These are phyloP conservation scores for Clohesyomyces aquaticus DNA, from an alignment of 495 filamentous ascomycete species.

Conservation along the genomic window DNA sequence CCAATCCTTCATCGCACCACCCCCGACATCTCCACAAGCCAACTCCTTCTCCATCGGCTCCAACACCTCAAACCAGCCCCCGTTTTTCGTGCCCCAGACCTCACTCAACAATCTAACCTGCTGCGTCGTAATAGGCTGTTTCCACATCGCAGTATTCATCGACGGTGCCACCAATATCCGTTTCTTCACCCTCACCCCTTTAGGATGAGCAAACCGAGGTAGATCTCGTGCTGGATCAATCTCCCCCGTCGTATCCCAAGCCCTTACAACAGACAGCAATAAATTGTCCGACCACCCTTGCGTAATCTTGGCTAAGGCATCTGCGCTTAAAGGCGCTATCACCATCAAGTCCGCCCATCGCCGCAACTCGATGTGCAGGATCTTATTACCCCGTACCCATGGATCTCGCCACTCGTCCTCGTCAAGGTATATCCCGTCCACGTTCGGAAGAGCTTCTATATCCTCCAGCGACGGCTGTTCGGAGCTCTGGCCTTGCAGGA, in stretches of 20 bases:
- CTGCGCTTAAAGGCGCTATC: slow-evolving; percentile 78
- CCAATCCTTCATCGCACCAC: slow-evolving; percentile 80
- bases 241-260: slow-evolving; percentile 78
- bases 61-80: slow-evolving; percentile 78
- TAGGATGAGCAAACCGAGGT: slow-evolving; percentile 6
- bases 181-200: slow-evolving; percentile 43
- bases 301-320: slow-evolving; percentile 78
- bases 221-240: slow-evolving; percentile 52
- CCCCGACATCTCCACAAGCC: slow-evolving; percentile 80
- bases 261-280: slow-evolving; percentile 72
- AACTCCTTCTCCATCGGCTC: slow-evolving; percentile 69
- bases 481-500: slow-evolving; percentile 67
- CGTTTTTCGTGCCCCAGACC: slow-evolving; percentile 66
- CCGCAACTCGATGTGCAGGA: slow-evolving; percentile 85
- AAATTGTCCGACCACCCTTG: slow-evolving; percentile 70
- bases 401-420: slow-evolving; percentile 79
- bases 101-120: slow-evolving; percentile 70
- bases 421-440: slow-evolving; percentile 76
- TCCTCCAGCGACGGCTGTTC: slow-evolving; percentile 68
- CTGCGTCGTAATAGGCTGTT: slow-evolving; percentile 74
- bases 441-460: slow-evolving; percentile 57
- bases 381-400: slow-evolving; percentile 67
- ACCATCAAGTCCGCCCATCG: slow-evolving; percentile 80
- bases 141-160: slow-evolving; percentile 94
- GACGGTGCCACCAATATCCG: slow-evolving; percentile 69